Evolutionary conservation across 805 yeast species (phyloP).

Genomic region (Brettanomyces bruxellensis): DNA sequence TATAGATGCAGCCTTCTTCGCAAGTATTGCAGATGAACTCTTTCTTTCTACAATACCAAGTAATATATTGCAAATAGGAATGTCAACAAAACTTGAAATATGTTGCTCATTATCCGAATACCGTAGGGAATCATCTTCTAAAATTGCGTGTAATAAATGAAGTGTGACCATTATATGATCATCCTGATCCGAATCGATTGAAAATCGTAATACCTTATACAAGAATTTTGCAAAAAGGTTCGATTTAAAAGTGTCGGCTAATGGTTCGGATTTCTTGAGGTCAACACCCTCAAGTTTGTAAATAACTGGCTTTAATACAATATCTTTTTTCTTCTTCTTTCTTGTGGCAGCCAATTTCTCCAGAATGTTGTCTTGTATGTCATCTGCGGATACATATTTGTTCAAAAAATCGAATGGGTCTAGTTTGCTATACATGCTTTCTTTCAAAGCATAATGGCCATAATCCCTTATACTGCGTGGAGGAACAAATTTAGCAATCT

Average conservation of each 20-base stretch:
- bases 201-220: conserved; percentile 45
- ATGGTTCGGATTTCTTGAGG: conserved; percentile 13
- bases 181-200: conserved; percentile 43
- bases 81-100: conserved; percentile 30
- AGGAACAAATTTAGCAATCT: conserved; percentile 50
- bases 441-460: conserved; percentile 57
- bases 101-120: conserved; percentile 28
- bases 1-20: conserved; percentile 48
- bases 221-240: conserved; percentile 45
- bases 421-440: conserved; percentile 31
- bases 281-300: conserved; percentile 20
- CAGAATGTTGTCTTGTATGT: conserved; percentile 38
- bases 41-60: conserved; percentile 40
- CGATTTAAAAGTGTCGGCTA: conserved; percentile 46
- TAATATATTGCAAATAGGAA: conserved; percentile 50
- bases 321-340: conserved; percentile 29
- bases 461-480: conserved; percentile 61
- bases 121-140: conserved; percentile 27
- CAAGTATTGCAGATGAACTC: conserved; percentile 37
- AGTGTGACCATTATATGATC: conserved; percentile 49
- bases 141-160: conserved; percentile 57
- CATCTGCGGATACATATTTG: conserved; percentile 41
- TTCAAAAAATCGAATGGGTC: conserved; percentile 50
- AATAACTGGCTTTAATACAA: conserved; percentile 42
- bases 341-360: conserved; percentile 32